These are phyloP conservation scores for Taiwanofungus camphoratus DNA, from an alignment of 1,284 basidiomycete species.

Conservation along the genomic window DNA sequence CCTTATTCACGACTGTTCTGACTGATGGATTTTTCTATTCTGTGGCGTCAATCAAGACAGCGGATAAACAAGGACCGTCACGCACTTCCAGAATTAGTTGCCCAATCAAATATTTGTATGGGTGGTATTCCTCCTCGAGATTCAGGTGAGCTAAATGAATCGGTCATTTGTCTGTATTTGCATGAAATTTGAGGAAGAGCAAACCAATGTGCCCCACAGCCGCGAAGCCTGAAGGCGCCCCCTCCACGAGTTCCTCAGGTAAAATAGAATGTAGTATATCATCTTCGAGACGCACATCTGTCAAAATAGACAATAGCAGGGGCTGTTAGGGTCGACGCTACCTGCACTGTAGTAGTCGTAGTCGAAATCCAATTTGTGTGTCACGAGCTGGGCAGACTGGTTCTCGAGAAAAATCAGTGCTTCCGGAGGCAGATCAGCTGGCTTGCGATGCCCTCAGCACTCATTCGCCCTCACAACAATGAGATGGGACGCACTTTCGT, in stretches of 20 bases:
- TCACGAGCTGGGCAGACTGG: constrained; percentile 49
- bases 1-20: constrained; percentile 93
- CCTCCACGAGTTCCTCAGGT: constrained; percentile 69
- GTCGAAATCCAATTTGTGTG: constrained; percentile 57
- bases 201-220: constrained; percentile 87
- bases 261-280: constrained; percentile 79
- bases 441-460: constrained; percentile 35
- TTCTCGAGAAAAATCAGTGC: constrained; percentile 49
- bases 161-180: background rate
- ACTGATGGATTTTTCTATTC: constrained; percentile 77
- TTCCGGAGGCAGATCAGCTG: constrained; percentile 60
- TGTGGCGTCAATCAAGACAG: background rate
- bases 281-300: constrained; percentile 40
- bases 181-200: constrained; percentile 14
- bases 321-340: constrained; percentile 31
- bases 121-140: constrained; percentile 84
- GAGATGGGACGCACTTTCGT: constrained; percentile 47
- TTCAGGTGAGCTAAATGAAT: constrained; percentile 73
- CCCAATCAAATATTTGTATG: constrained; percentile 88
- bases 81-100: constrained; percentile 87
- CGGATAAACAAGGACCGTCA: constrained; percentile 5
- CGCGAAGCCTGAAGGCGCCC: constrained; percentile 85
- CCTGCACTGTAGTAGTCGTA: constrained; percentile 87
- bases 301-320: background rate
- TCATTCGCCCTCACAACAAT: constrained; percentile 5